Evolutionary conservation across 1,284 basidiomycete genomes (phyloP).

Genomic region (Marasmius oreades): DNA sequence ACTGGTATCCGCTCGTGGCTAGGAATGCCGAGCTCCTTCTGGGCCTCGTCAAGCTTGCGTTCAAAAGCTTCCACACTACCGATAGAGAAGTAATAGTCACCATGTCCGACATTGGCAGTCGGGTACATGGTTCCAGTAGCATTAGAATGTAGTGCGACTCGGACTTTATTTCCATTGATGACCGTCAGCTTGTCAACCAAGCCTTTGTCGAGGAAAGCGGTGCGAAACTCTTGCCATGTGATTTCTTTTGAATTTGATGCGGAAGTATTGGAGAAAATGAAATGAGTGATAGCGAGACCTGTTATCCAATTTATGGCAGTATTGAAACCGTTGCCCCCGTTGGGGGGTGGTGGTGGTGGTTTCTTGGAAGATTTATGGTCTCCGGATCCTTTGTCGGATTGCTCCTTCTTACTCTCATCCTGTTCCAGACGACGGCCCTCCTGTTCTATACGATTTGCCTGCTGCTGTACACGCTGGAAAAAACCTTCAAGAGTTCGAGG

Average conservation of each 20-base stretch:
- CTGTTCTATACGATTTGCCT: constrained; percentile 23
- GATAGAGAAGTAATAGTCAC: constrained; percentile 93
- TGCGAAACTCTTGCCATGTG: constrained; percentile 98
- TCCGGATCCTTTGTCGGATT: constrained; percentile 16
- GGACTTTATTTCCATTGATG: constrained; percentile 88
- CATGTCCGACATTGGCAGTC: constrained; percentile 42
- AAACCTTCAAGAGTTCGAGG: constrained; percentile 69
- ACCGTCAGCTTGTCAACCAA: constrained; percentile 94
- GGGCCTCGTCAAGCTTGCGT: constrained; percentile 90
- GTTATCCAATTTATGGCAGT: constrained; percentile 61
- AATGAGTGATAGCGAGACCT: constrained; percentile 61
- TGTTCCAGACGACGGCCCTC: constrained; percentile 28
- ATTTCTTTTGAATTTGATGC: constrained; percentile 78
- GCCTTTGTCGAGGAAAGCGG: constrained; percentile 92
- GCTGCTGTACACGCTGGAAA: constrained; percentile 70
- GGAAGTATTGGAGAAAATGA: constrained; percentile 62
- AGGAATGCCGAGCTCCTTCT: constrained; percentile 90
- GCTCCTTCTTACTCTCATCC: constrained; percentile 22
- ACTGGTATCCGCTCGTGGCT: constrained; percentile 94
- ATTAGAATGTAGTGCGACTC: constrained; percentile 85
- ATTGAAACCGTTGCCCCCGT: constrained; percentile 49
- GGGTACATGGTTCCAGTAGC: constrained; percentile 76
- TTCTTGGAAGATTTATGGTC: constrained; percentile 36
- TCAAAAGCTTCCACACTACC: constrained; percentile 98
- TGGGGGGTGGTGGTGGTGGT: constrained; percentile 44